A percentile compares a stretch with the other conserved stretches of the same genome.
These are phyloP conservation scores for Coemansia sp. DNA, from an alignment of 192 early-diverging fungal species.

Conservation along the genomic window DNA sequence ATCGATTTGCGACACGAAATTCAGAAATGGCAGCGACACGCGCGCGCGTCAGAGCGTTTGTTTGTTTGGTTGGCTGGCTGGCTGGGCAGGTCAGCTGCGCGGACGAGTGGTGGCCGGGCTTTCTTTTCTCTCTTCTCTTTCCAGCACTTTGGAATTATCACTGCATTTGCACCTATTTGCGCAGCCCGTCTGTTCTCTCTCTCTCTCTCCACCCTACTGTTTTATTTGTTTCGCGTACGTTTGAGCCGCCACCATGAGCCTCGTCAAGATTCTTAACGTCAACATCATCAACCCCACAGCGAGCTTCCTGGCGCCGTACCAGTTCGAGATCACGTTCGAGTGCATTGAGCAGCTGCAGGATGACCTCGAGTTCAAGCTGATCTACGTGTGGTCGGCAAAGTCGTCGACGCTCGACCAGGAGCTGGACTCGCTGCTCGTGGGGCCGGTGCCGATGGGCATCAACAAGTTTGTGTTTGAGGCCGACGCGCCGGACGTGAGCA, in stretches of 20 bases:
- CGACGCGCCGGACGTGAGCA: conserved; percentile 65
- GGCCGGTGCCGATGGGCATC: conserved; percentile 91
- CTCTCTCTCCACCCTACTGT: background rate
- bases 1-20: too few relatives aligned
- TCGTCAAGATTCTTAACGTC: conserved; percentile 80
- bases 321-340: conserved; percentile 98
- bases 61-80: background rate
- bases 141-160: background rate
- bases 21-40: too few relatives aligned
- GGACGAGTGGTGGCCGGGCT: background rate
- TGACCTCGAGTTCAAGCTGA: conserved; percentile 97
- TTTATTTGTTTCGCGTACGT: background rate
- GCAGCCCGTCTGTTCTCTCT: background rate
- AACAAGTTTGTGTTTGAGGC: conserved; percentile 91
- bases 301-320: conserved; percentile 75
- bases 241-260: conserved; percentile 63
- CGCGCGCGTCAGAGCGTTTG: background rate
- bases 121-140: conserved; percentile 2
- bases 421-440: conserved; percentile 92
- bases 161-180: background rate
- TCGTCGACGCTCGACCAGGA: conserved; percentile 81
- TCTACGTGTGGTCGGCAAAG: conserved; percentile 92
- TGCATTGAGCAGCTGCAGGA: conserved; percentile 82
- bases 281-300: conserved; percentile 85
- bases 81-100: background rate